Conservation (phyloP, 2,329 filamentous ascomycete species). For the Fusarium algeriense region DNA sequence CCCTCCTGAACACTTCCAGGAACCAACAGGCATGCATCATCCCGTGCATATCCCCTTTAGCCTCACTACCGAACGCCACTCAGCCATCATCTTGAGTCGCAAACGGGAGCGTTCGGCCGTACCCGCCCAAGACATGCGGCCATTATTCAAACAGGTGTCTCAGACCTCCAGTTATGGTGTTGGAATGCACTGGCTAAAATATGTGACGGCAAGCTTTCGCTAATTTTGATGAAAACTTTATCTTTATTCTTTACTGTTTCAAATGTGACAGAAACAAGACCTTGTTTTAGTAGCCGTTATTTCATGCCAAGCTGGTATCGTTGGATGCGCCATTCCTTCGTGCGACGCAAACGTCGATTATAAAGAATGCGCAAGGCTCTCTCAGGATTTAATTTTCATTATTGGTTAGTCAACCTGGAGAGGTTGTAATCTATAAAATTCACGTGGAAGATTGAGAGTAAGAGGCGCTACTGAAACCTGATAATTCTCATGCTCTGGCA, state of each 20-base stretch:
- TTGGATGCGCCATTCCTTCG: background rate
- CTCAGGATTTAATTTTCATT: too few relatives aligned
- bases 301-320: background rate
- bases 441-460: too few relatives aligned
- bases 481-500: too few relatives aligned
- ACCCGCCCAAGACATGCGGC: background rate
- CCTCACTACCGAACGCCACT: constrained; percentile 3
- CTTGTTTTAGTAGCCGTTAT: background rate
- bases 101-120: constrained; percentile 1
- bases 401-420: too few relatives aligned
- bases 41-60: background rate
- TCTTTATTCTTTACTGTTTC: background rate
- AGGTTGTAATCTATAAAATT: too few relatives aligned
- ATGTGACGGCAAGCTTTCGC: constrained; percentile 18
- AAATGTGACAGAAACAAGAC: constrained; percentile 14
- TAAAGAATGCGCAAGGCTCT: background rate
- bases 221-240: constrained; percentile 1
- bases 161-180: background rate
- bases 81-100: background rate
- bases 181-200: constrained; percentile 23
- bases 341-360: background rate
- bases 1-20: background rate
- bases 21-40: background rate
- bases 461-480: too few relatives aligned
- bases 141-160: background rate